phyloP scores from a whole-genome alignment of 2,329 filamentous ascomycete species.

The Diaporthe citrichinensis region DNA sequence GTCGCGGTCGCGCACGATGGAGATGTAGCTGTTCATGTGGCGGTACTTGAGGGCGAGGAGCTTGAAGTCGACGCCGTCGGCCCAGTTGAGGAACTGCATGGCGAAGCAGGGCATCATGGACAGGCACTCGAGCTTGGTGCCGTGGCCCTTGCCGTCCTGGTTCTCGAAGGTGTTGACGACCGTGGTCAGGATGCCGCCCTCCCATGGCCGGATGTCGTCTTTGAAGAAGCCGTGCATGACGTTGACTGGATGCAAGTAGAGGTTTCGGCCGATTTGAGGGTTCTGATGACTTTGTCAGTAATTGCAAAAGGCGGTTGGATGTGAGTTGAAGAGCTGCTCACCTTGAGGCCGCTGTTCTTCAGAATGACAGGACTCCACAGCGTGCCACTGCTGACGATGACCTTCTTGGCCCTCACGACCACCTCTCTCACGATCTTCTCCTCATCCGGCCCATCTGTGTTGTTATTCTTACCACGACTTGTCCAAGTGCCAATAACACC shows the following conservation, averaged over 20 bases:
- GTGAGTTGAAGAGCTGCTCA: constrained; percentile 47
- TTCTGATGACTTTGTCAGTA: constrained; percentile 65
- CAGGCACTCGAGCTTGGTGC: constrained; percentile 81
- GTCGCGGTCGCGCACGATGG: constrained; percentile 79
- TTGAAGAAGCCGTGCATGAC: constrained; percentile 72
- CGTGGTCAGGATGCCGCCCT: constrained; percentile 80
- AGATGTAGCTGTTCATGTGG: constrained; percentile 78
- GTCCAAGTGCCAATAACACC: constrained; percentile 82
- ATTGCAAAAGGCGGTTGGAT: accelerated
- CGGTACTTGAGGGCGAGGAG: constrained; percentile 74
- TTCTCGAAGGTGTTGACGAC: constrained; percentile 85
- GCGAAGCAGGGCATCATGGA: constrained; percentile 77
- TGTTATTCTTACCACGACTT: constrained; percentile 71
- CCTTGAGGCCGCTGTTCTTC: constrained; percentile 79
- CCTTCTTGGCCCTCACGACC: constrained; percentile 79
- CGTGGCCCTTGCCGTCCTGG: constrained; percentile 81
- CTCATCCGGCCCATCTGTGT: constrained; percentile 47
- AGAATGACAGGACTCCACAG: constrained; percentile 82
- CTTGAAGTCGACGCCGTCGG: constrained; percentile 76
- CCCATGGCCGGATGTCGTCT: constrained; percentile 76
- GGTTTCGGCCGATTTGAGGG: constrained; percentile 83
- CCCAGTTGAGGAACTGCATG: constrained; percentile 75
- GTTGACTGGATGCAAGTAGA: constrained; percentile 84
- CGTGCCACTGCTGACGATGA: constrained; percentile 80
- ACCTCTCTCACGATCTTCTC: constrained; percentile 70